Percentiles rank a stretch among this genome's conserved stretches.
Evolutionary conservation across 2,329 filamentous ascomycete species (phyloP).

Genomic region (Purpureocillium takamizusanense): DNA sequence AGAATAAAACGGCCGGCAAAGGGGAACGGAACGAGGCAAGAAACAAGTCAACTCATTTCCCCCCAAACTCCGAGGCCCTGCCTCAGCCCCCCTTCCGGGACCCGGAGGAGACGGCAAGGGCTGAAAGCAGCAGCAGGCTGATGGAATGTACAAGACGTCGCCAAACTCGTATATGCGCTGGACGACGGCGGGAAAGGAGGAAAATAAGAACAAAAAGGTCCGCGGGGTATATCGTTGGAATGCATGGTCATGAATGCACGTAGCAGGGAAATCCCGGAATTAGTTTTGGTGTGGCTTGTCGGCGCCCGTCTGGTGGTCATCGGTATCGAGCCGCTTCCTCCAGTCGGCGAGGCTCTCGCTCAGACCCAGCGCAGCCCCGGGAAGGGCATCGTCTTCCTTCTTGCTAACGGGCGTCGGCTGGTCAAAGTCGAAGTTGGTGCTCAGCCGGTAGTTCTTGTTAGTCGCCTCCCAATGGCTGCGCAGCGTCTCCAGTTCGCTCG

Average conservation of each 20-base stretch:
- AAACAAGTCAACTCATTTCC: background rate
- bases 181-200: background rate
- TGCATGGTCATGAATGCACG: slow-evolving; percentile 15
- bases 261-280: slow-evolving; percentile 15
- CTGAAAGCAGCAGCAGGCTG: background rate
- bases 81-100: too few species aligned
- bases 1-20: too few species aligned
- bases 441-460: slow-evolving; percentile 88
- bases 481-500: slow-evolving; percentile 83
- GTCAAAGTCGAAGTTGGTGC: slow-evolving; percentile 84
- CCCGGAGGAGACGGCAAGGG: too few species aligned
- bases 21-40: slow-evolving; percentile 1
- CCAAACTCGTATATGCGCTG: too few species aligned
- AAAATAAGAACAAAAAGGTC: background rate
- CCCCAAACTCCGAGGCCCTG: slow-evolving; percentile 2
- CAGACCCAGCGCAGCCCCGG: slow-evolving; percentile 32
- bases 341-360: slow-evolving; percentile 71
- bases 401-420: slow-evolving; percentile 23
- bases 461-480: slow-evolving; percentile 91
- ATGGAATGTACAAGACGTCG: slow-evolving; percentile 4
- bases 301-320: slow-evolving; percentile 24
- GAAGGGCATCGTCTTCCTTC: slow-evolving; percentile 33
- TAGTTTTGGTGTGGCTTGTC: slow-evolving; percentile 16
- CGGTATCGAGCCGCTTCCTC: slow-evolving; percentile 64
- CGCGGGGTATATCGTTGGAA: slow-evolving; percentile 14